These are phyloP conservation scores for Diplodia corticola DNA, from an alignment of 2,329 filamentous ascomycete species.

Conservation along the genomic window DNA sequence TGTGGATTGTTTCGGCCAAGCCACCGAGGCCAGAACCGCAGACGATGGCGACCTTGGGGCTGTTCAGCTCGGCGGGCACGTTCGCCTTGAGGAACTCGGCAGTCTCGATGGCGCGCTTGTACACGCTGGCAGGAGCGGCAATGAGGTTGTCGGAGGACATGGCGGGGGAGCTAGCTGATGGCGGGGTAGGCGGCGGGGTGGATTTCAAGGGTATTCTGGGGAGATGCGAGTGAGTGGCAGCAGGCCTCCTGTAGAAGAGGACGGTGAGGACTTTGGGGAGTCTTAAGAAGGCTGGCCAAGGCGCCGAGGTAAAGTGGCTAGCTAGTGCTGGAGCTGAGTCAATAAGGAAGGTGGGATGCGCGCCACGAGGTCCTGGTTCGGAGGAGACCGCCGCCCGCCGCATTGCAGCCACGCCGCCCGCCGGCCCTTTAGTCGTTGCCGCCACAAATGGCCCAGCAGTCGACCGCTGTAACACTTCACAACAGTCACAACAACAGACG, in stretches of 20 bases:
- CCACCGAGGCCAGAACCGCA: conserved; percentile 66
- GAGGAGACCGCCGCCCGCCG: conserved; percentile 10
- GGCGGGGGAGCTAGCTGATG: background rate
- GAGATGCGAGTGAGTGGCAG: background rate
- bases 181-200: background rate
- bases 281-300: background rate
- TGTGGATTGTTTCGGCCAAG: conserved; percentile 57
- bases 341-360: conserved; percentile 10
- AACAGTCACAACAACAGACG: background rate
- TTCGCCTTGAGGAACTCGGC: conserved; percentile 50
- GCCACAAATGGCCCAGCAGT: background rate
- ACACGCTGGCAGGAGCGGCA: conserved; percentile 31
- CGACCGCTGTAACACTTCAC: background rate
- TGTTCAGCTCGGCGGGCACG: conserved; percentile 52
- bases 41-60: conserved; percentile 61
- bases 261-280: background rate
- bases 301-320: background rate
- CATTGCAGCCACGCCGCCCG: background rate
- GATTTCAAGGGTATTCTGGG: background rate
- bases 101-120: conserved; percentile 51
- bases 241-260: background rate
- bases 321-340: background rate
- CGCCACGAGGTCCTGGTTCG: background rate
- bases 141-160: conserved; percentile 5
- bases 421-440: conserved; percentile 10